Base-by-base conservation (phyloP, 2,329 filamentous ascomycete genomes). In the Hymenoscyphus salicellus region DNA sequence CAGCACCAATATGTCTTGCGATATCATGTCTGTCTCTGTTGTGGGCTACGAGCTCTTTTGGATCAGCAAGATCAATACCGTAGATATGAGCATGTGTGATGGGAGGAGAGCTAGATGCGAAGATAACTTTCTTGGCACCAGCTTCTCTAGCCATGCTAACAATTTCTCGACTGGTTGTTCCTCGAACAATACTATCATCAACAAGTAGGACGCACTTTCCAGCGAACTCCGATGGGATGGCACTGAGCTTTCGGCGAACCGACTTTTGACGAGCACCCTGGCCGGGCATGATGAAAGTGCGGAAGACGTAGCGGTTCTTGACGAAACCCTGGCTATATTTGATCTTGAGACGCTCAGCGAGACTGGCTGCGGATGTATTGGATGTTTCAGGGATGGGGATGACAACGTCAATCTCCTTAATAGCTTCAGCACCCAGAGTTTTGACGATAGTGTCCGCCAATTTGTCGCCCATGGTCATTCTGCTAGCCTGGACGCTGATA, bases 21-120 rank as follows among this genome's bases (percentile, higher is more conserved):
- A 92, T 89, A 23, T 82, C 83, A 32, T 81, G 77, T 10, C 83
- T 78, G 63, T 86, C 83, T 63, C 89, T 83, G 72, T 89, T 84
- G 71, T 90, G 87, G 1, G 90, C 90, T 65, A 92, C 87, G 36
- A 92, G 81, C 76, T 92, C 89, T 23, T 81, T 82, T 0, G 88
- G 86, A 5, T 88, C 90, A 2, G 90, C 89, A 32, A 92, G 81
- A 71, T 92, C 90, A 69, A 92, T 91, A 69, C 89, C 89, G 78
- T 95, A 95, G 71, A 97, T 92, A 74, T 97, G 93, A 1, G 92
- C 90, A 75, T 96, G 86, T 14, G 86, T 92, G 76, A 96, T 92
- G 10, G 89, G 89, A 1, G 93, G 93, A 6, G 90, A 86, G 77
- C 92, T 96, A 60, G 87, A 91, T 60, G 89, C 89, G 72, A 97